Percentiles rank a stretch among this genome's conserved stretches.
Conservation (phyloP, 345 rosid species). For the Eucalyptus globulus region DNA sequence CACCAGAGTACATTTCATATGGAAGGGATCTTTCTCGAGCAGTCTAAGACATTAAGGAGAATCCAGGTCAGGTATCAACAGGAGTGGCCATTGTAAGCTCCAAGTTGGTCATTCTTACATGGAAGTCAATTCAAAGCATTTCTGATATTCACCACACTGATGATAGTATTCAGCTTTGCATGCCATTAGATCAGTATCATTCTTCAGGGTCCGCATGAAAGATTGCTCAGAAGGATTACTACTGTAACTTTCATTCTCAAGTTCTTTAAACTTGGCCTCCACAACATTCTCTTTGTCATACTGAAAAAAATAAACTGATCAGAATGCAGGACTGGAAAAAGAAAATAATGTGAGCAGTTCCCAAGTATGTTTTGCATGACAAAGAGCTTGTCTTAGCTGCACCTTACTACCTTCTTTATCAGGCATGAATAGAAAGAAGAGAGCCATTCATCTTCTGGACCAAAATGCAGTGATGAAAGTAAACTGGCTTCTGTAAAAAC, state of each 20-base stretch:
- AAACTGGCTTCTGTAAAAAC: conserved; percentile 48
- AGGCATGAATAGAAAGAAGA: conserved; percentile 92
- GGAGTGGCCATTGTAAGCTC: not conserved
- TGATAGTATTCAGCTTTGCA: conserved; percentile 98
- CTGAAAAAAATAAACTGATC: conserved; percentile 12
- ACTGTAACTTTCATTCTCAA: conserved; percentile 64
- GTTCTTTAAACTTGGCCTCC: conserved; percentile 76
- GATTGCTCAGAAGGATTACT: conserved; percentile 31
- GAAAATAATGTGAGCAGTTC: not conserved
- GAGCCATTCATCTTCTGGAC: conserved; percentile 88
- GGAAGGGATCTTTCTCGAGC: conserved; percentile 98
- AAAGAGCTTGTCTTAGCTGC: not conserved
- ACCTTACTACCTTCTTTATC: conserved; percentile 56
- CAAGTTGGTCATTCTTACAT: conserved; percentile 32
- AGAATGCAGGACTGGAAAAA: not conserved
- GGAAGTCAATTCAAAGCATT: conserved; percentile 86
- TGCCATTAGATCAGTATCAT: conserved; percentile 76
- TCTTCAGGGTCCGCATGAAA: conserved; percentile 42
- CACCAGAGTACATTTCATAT: conserved; percentile 73
- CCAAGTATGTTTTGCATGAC: not conserved
- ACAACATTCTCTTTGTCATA: conserved; percentile 70
- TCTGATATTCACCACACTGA: conserved; percentile 92
- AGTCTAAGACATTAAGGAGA: conserved; percentile 27
- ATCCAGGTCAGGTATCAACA: not conserved
- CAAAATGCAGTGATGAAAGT: conserved; percentile 75